Percentiles rank a stretch among this genome's conserved stretches.
Evolutionary conservation across 495 filamentous ascomycete genomes (phyloP).

Genomic region (Aspergillus incahuasiensis): DNA sequence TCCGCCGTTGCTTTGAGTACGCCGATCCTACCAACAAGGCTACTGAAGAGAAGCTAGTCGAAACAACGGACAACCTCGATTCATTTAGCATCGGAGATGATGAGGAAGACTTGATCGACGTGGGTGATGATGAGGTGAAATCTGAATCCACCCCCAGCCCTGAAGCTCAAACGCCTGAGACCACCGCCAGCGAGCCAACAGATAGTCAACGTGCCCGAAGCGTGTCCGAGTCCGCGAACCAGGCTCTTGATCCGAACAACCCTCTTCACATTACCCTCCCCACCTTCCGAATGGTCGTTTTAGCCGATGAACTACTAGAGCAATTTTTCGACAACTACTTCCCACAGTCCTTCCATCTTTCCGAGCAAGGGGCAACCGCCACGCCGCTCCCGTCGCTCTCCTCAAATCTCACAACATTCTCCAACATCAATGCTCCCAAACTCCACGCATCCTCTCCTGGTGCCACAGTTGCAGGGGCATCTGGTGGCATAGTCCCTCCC

Average conservation of each 20-base stretch:
- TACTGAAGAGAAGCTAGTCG: slow-evolving; percentile 17
- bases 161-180: slow-evolving; percentile 9
- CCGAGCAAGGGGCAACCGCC: slow-evolving; percentile 41
- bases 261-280: slow-evolving; percentile 94
- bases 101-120: slow-evolving; percentile 65
- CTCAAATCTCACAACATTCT: slow-evolving; percentile 74
- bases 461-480: slow-evolving; percentile 39
- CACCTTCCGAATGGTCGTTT: slow-evolving; percentile 96
- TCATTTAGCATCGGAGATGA: slow-evolving; percentile 80
- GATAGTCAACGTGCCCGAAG: slow-evolving; percentile 18
- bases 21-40: slow-evolving; percentile 77
- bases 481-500: slow-evolving; percentile 54
- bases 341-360: slow-evolving; percentile 65
- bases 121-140: slow-evolving; percentile 36
- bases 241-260: slow-evolving; percentile 84
- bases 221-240: slow-evolving; percentile 59
- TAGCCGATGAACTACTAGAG: slow-evolving; percentile 92
- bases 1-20: slow-evolving; percentile 94
- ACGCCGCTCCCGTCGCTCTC: slow-evolving; percentile 61
- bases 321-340: slow-evolving; percentile 89
- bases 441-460: slow-evolving; percentile 34
- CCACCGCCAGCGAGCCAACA: slow-evolving; percentile 5
- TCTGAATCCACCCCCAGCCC: slow-evolving; percentile 16
- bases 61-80: slow-evolving; percentile 45
- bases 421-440: slow-evolving; percentile 54